phyloP scores from a whole-genome alignment of 441 rosid genomes.

The Euphorbia celastroides region DNA sequence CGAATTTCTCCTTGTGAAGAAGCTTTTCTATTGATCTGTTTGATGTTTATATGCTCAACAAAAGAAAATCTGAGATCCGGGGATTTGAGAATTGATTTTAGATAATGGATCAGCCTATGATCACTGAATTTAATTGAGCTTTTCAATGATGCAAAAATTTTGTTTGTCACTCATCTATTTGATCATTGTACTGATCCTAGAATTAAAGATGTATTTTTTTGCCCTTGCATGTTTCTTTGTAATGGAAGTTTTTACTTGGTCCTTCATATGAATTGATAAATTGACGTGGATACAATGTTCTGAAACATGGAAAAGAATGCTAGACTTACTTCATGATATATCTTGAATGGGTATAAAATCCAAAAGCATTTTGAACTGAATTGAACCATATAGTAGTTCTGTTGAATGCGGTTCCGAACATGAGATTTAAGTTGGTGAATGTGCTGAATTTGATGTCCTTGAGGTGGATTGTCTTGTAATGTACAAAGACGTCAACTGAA shows the following conservation, averaged over 20 bases:
- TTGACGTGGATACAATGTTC: no score
- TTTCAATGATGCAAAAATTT: not conserved
- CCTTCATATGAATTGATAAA: no score
- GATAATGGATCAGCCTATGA: not conserved
- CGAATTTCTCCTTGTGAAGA: not conserved
- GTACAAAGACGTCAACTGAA: not conserved
- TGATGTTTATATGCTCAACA: conserved; percentile 5
- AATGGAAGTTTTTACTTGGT: no score
- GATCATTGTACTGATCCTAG: no score
- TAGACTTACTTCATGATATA: no score
- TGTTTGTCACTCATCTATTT: conserved; percentile 20
- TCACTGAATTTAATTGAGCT: not conserved
- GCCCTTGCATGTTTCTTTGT: no score
- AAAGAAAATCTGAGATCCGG: not conserved
- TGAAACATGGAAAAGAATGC: no score
- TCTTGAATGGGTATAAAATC: no score
- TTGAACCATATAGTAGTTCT: not conserved
- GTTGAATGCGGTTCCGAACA: not conserved
- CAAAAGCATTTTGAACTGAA: conserved; percentile 3
- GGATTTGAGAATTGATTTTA: conserved; percentile 3
- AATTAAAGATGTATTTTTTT: no score
- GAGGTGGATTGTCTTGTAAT: not conserved
- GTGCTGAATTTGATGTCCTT: not conserved
- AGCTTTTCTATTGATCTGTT: conserved; percentile 12
- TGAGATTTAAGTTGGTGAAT: not conserved